Percentiles rank a stretch among this genome's conserved stretches.
These are phyloP conservation scores for Sporobolomyces roseus DNA, from an alignment of 768 basidiomycete genomes.

Conservation along the genomic window DNA sequence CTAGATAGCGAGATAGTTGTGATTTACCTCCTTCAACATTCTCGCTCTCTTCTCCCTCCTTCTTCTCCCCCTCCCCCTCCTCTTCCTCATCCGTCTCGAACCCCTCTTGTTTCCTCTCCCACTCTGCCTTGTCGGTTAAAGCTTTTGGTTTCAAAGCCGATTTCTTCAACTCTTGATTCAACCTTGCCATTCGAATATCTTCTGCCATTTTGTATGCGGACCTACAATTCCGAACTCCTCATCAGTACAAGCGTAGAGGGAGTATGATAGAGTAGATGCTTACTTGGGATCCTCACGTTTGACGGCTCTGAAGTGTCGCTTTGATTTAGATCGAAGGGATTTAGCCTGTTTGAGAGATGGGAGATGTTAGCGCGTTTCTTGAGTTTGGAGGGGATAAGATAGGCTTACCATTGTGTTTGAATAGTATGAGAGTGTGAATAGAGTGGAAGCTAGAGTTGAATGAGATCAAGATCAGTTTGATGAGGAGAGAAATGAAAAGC, in stretches of 20 bases:
- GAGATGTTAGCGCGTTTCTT: too few species aligned
- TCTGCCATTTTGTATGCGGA: slow-evolving; percentile 39
- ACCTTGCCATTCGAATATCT: slow-evolving; percentile 27
- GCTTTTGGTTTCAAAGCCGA: slow-evolving; percentile 25
- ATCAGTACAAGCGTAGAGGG: neutral
- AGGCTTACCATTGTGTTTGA: neutral
- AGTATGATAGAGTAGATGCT: neutral
- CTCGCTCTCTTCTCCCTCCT: slow-evolving; percentile 32
- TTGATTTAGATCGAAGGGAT: slow-evolving; percentile 28
- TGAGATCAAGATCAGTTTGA: neutral
- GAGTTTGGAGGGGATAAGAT: too few species aligned
- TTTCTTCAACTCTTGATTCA: slow-evolving; percentile 20
- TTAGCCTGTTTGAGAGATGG: slow-evolving; percentile 16
- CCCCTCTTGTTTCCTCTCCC: slow-evolving; percentile 35
- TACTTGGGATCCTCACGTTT: slow-evolving; percentile 38
- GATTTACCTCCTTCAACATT: slow-evolving; percentile 35
- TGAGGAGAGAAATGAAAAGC: neutral
- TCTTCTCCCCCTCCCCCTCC: slow-evolving; percentile 30
- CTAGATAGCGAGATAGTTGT: neutral
- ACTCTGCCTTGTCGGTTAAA: slow-evolving; percentile 39
- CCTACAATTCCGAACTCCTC: neutral
- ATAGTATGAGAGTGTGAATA: neutral
- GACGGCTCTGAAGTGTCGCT: slow-evolving; percentile 20
- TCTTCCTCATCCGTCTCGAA: slow-evolving; percentile 40
- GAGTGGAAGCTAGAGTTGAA: too few species aligned